Conservation (phyloP, 164 flowering plant species). For the Tinospora cordifolia region DNA sequence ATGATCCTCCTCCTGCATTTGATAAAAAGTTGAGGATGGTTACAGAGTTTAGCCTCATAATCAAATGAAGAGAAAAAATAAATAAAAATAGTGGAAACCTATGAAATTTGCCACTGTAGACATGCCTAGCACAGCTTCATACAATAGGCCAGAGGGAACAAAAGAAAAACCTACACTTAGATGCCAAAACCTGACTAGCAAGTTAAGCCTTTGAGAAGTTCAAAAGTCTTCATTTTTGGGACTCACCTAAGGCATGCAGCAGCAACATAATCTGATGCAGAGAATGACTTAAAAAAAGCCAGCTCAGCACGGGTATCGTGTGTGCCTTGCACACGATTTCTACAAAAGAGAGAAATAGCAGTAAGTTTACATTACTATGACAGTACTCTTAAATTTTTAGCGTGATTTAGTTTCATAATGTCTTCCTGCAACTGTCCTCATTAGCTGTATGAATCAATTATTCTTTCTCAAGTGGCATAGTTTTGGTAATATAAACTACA, state of each 20-base stretch:
- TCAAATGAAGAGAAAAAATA: not conserved
- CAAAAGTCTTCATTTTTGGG: not conserved
- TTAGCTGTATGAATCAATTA: no score
- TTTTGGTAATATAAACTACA: not conserved
- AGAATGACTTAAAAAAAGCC: slow-evolving; percentile 62
- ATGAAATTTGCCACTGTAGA: no score
- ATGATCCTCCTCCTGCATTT: slow-evolving; percentile 72
- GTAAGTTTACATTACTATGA: not conserved
- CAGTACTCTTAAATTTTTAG: not conserved
- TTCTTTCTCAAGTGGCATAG: not conserved
- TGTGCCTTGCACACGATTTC: slow-evolving; percentile 44
- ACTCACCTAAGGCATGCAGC: slow-evolving; percentile 81
- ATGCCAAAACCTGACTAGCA: no score
- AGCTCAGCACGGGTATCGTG: slow-evolving; percentile 71
- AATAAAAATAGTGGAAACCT: no score
- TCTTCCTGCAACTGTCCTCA: no score
- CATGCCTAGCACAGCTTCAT: no score
- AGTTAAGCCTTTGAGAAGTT: no score
- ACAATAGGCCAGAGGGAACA: no score
- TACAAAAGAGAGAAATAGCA: slow-evolving; percentile 15
- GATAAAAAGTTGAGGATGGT: not conserved
- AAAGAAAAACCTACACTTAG: no score
- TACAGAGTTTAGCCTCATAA: not conserved
- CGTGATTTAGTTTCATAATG: no score
- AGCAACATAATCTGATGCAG: slow-evolving; percentile 80